A percentile compares a stretch with the other conserved stretches of the same genome.
These are phyloP conservation scores for Willaertia magna DNA, from an alignment of 208 protist species.

Conservation along the genomic window DNA sequence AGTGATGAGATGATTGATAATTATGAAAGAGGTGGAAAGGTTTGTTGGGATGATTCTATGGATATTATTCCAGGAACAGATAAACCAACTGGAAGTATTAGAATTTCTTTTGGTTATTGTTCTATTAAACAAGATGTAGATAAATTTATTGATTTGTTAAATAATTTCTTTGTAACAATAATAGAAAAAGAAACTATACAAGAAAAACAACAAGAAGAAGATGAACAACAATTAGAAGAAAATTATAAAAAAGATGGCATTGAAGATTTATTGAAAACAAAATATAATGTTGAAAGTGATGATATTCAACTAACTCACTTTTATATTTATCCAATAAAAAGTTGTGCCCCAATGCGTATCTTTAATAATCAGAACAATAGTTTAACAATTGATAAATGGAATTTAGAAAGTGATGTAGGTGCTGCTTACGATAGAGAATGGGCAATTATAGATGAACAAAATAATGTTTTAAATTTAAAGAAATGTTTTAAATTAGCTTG, in stretches of 20 bases:
- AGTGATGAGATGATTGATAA: neutral
- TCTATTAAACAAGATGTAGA: neutral
- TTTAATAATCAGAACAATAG: neutral
- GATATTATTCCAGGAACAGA: neutral
- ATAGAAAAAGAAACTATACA: neutral
- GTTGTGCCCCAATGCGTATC: neutral
- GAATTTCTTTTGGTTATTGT: neutral
- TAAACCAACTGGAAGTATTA: neutral
- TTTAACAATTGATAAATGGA: neutral
- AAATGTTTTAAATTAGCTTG: neutral
- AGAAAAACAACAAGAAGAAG: neutral
- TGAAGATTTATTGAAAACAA: neutral
- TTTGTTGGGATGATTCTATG: neutral
- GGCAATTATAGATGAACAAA: neutral
- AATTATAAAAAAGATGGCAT: neutral
- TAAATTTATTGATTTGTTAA: neutral
- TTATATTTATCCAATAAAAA: slow-evolving; percentile 1
- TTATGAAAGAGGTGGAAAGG: neutral
- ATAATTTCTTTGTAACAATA: neutral
- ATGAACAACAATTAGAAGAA: neutral
- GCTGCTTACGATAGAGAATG: neutral
- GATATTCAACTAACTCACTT: neutral
- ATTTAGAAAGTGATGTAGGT: neutral
- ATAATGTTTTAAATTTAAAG: neutral
- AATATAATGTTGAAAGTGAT: neutral